Evolutionary conservation across 2,329 filamentous ascomycete species (phyloP).

Genomic region (Fusarium albosuccineum): DNA sequence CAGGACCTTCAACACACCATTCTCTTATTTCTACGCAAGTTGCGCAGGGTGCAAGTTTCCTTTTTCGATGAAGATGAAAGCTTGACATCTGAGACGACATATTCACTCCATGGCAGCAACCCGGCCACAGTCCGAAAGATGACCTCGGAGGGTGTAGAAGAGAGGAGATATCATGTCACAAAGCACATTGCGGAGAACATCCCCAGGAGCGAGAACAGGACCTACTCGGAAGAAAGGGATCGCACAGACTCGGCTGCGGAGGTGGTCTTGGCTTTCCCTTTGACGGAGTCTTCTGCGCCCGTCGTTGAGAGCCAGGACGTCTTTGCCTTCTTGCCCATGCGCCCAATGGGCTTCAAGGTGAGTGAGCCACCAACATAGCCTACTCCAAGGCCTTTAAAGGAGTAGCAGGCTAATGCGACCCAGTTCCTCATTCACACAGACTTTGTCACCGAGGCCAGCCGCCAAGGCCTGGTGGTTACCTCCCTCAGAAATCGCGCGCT

Average conservation of each 20-base stretch:
- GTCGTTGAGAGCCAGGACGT: conserved; percentile 56
- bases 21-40: conserved; percentile 59
- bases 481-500: conserved; percentile 56
- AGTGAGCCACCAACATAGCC: neutral
- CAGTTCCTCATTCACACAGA: conserved; percentile 64
- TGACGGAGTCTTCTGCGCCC: conserved; percentile 50
- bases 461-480: conserved; percentile 56
- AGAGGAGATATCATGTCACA: conserved; percentile 47
- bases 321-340: conserved; percentile 62
- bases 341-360: conserved; percentile 58
- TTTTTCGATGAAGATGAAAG: conserved; percentile 44
- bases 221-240: conserved; percentile 46
- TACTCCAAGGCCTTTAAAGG: too few relatives aligned
- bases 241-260: conserved; percentile 47
- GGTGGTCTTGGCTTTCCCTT: conserved; percentile 61
- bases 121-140: conserved; percentile 21
- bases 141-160: neutral
- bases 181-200: conserved; percentile 47
- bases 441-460: conserved; percentile 61
- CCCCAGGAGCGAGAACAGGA: conserved; percentile 52
- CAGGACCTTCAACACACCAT: conserved; percentile 53
- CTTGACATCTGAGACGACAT: conserved; percentile 8
- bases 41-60: conserved; percentile 50
- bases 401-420: neutral
- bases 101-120: conserved; percentile 27